Conservation (phyloP, 2,329 filamentous ascomycete species). For the Arthrobotrys sphaeroides region DNA sequence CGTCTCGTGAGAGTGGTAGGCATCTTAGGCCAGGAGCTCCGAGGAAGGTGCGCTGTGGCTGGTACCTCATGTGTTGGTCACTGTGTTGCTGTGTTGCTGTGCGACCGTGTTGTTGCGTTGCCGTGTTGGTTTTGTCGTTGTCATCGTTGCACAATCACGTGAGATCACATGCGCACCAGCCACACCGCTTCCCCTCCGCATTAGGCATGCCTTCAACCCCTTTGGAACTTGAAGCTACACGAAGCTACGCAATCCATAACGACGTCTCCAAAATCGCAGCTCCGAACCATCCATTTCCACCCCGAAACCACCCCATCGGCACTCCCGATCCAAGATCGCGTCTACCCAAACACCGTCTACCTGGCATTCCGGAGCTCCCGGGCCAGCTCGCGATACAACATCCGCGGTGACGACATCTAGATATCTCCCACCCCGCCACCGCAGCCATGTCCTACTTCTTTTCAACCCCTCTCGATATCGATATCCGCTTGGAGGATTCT, state of each 20-base stretch:
- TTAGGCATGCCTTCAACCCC: conserved; percentile 35
- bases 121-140: conserved; percentile 8
- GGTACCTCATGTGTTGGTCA: conserved; percentile 18
- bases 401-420: background rate
- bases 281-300: background rate
- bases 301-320: background rate
- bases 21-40: no score
- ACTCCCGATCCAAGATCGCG: conserved; percentile 9
- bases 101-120: no score
- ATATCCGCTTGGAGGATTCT: conserved; percentile 94
- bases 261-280: conserved; percentile 20
- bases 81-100: no score
- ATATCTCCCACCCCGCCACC: conserved; percentile 46
- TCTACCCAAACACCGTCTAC: background rate
- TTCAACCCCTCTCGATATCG: conserved; percentile 97
- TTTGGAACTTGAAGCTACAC: no score
- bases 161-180: conserved; percentile 24
- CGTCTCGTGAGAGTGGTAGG: no score
- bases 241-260: conserved; percentile 36
- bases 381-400: background rate
- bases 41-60: conserved; percentile 21
- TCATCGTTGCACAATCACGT: conserved; percentile 9
- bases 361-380: conserved; percentile 13
- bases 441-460: conserved; percentile 92
- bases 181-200: conserved; percentile 29